A percentile compares a stretch with the other conserved stretches of the same genome.
phyloP scores from a whole-genome alignment of 306 rosid species.

The Dicorynia guianensis region DNA sequence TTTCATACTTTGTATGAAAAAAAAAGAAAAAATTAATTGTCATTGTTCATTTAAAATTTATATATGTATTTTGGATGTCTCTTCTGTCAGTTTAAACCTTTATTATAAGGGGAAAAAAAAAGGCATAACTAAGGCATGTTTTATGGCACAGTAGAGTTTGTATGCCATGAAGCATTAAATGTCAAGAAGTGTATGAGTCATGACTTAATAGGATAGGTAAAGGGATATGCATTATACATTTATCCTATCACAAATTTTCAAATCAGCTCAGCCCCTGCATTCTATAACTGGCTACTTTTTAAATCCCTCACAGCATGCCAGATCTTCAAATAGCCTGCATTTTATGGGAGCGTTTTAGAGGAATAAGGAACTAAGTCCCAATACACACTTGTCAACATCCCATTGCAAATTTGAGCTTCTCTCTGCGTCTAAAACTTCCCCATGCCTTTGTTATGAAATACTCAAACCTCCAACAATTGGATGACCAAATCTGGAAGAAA shows the following conservation, averaged over 20 bases:
- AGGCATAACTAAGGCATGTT: too few relatives aligned
- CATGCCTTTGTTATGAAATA: too few relatives aligned
- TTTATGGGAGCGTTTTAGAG: not conserved
- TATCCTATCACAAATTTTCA: too few relatives aligned
- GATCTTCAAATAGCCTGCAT: not conserved
- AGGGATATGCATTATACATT: not conserved
- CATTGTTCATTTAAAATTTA: not conserved
- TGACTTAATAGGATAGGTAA: not conserved
- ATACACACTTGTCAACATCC: too few relatives aligned
- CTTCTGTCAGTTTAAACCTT: not conserved
- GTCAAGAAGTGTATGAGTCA: too few relatives aligned
- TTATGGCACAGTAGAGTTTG: too few relatives aligned
- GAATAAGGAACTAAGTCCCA: not conserved
- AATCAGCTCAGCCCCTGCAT: not conserved
- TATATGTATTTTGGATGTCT: not conserved
- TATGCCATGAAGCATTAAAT: too few relatives aligned
- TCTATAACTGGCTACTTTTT: not conserved
- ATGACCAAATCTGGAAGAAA: too few relatives aligned
- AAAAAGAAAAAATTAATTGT: too few relatives aligned
- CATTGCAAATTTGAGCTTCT: not conserved
- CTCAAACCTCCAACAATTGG: too few relatives aligned
- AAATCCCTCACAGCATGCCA: not conserved
- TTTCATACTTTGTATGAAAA: not conserved
- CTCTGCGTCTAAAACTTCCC: constrained; percentile 2
- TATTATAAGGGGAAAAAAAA: too few relatives aligned